Percentiles rank a stretch among this genome's conserved stretches.
Conservation (phyloP, 2,329 filamentous ascomycete genomes). For the Blastomyces gilchristii region DNA sequence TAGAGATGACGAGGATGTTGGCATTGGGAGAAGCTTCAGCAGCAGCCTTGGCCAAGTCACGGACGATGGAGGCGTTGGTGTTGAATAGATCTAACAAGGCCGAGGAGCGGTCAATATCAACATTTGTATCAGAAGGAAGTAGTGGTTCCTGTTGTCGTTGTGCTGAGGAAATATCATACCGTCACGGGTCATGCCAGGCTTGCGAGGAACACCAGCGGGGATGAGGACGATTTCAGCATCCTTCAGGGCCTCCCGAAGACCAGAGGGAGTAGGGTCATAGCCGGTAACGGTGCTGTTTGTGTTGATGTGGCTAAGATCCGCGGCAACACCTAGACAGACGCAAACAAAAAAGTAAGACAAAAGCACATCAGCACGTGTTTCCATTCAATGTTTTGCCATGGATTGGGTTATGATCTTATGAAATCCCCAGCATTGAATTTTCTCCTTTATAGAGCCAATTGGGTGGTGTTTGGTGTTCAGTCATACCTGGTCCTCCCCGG, state of each 20-base stretch:
- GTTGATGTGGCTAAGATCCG: slow-evolving; percentile 98
- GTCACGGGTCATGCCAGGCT: slow-evolving; percentile 99
- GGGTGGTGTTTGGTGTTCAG: neutral
- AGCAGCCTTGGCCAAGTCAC: slow-evolving; percentile 90
- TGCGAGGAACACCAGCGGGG: slow-evolving; percentile 95
- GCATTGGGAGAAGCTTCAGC: slow-evolving; percentile 82
- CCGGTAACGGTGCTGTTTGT: slow-evolving; percentile 92
- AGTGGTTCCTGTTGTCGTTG: too few relatives aligned
- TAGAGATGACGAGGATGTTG: slow-evolving; percentile 95
- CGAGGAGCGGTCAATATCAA: too few relatives aligned
- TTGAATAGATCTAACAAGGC: slow-evolving; percentile 75
- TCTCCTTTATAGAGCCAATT: neutral
- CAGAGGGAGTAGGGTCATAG: slow-evolving; percentile 66
- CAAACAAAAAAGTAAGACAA: neutral
- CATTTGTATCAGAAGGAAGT: too few relatives aligned
- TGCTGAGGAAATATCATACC: slow-evolving; percentile 36
- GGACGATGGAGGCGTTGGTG: slow-evolving; percentile 99
- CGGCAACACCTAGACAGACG: slow-evolving; percentile 67
- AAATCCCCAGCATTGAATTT: neutral
- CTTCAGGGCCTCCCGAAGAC: slow-evolving; percentile 70
- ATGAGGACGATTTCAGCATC: slow-evolving; percentile 91
- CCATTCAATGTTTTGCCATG: neutral
- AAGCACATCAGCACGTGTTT: neutral
- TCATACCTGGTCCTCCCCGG: slow-evolving; percentile 78
- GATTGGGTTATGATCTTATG: slow-evolving; percentile 45